These are phyloP conservation scores for Favolaschia claudopus DNA, from an alignment of 768 basidiomycete genomes.

Conservation along the genomic window DNA sequence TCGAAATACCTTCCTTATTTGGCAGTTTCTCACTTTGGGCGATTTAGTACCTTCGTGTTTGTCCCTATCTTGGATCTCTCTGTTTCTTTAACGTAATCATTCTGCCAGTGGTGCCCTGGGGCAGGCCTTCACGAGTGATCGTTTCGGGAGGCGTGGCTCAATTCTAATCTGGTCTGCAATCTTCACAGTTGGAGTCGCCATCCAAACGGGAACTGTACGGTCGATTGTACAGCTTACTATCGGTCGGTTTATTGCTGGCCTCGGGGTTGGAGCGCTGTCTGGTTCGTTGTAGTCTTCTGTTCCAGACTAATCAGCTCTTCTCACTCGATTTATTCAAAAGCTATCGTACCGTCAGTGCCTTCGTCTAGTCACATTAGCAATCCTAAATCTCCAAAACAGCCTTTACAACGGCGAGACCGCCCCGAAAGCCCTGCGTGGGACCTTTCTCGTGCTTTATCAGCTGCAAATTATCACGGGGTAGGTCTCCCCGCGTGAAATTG, in stretches of 20 bases:
- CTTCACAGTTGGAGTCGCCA: slow-evolving; percentile 72
- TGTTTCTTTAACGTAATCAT: background rate
- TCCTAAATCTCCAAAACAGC: slow-evolving; percentile 35
- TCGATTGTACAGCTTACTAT: slow-evolving; percentile 73
- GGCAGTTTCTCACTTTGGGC: background rate
- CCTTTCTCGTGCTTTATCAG: slow-evolving; percentile 76
- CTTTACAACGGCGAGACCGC: slow-evolving; percentile 83
- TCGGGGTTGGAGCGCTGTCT: slow-evolving; percentile 80
- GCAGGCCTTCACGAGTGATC: slow-evolving; percentile 79
- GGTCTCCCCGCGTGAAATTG: slow-evolving; percentile 18
- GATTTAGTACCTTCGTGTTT: slow-evolving; percentile 58
- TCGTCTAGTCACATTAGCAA: background rate
- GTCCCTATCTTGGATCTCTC: slow-evolving; percentile 22
- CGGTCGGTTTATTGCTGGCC: slow-evolving; percentile 78
- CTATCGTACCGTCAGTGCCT: slow-evolving; percentile 56
- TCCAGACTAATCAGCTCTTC: background rate
- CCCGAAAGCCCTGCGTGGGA: slow-evolving; percentile 77
- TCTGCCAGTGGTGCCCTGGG: slow-evolving; percentile 62
- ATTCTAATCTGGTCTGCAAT: slow-evolving; percentile 80
- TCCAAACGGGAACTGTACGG: slow-evolving; percentile 71
- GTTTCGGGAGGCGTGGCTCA: slow-evolving; percentile 74
- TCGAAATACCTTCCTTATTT: background rate
- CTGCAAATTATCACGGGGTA: slow-evolving; percentile 79
- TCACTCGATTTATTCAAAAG: slow-evolving; percentile 32
- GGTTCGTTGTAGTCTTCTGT: slow-evolving; percentile 45